A percentile compares a stretch with the other conserved stretches of the same genome.
Conservation (phyloP, 202 grass and related monocot species). For the Cymbopogon flexuosus region DNA sequence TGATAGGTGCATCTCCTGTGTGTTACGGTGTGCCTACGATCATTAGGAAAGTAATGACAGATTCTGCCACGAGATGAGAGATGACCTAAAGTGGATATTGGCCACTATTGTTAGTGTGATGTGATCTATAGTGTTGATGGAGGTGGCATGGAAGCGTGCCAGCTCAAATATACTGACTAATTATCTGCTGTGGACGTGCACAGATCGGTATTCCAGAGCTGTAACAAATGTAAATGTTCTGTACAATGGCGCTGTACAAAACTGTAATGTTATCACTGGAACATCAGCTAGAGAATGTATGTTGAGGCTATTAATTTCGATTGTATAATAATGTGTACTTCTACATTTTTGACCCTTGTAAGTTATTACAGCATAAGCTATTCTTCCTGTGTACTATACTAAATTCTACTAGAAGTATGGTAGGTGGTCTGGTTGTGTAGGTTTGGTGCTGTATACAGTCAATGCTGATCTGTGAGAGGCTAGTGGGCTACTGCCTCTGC, state of each 20-base stretch:
- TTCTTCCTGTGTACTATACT: not conserved
- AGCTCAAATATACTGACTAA: not conserved
- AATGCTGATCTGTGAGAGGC: not conserved
- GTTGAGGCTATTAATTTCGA: not conserved
- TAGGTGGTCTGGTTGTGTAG: not conserved
- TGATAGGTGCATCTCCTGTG: constrained; percentile 84
- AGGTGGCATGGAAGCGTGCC: not conserved
- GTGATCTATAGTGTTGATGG: not conserved
- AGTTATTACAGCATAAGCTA: not conserved
- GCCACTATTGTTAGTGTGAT: not conserved
- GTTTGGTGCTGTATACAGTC: not conserved
- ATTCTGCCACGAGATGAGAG: not conserved
- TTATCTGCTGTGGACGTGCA: not conserved
- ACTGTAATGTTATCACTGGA: constrained; percentile 10
- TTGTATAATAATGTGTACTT: not conserved
- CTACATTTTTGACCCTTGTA: not conserved
- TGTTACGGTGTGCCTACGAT: constrained; percentile 83
- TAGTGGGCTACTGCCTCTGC: not conserved
- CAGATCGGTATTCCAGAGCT: not conserved
- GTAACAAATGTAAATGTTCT: not conserved
- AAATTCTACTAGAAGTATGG: not conserved
- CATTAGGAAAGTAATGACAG: constrained; percentile 39
- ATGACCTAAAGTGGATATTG: constrained; percentile 7
- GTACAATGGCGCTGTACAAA: not conserved
- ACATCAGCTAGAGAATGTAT: constrained; percentile 3